These are phyloP conservation scores for Tetracladium marchalianum DNA, from an alignment of 495 filamentous ascomycete genomes.

Conservation along the genomic window DNA sequence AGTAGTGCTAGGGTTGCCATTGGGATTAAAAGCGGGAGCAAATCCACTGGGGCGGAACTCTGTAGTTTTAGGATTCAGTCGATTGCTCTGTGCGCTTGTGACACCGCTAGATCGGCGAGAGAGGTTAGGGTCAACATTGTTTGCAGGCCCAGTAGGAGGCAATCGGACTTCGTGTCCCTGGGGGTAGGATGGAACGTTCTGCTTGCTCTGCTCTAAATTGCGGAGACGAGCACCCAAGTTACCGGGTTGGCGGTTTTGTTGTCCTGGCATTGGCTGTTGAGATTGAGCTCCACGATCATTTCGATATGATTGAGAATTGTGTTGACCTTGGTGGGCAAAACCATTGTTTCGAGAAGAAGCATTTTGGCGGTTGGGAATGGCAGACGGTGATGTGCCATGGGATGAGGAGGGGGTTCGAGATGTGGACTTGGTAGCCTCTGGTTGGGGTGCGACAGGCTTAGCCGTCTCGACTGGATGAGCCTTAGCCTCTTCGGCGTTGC, in stretches of 20 bases:
- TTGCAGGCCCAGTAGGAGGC: conserved; percentile 45
- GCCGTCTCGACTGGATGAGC: conserved; percentile 11
- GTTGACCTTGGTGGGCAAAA: conserved; percentile 8
- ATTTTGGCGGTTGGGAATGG: conserved; percentile 15
- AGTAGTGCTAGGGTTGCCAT: conserved; percentile 44
- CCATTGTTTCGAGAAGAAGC: conserved; percentile 7
- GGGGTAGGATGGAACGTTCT: conserved; percentile 2
- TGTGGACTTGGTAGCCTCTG: conserved; percentile 14
- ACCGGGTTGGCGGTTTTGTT: conserved; percentile 19
- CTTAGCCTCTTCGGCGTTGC: conserved; percentile 51
- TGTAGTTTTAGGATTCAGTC: conserved; percentile 72
- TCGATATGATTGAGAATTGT: conserved; percentile 12
- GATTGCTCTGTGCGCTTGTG: conserved; percentile 39
- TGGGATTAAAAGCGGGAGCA: conserved; percentile 70
- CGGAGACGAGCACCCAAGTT: conserved; percentile 35
- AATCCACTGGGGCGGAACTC: conserved; percentile 80
- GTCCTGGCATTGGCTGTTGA: conserved; percentile 6
- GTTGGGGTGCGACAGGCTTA: conserved; percentile 18
- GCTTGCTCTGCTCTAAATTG: conserved; percentile 29
- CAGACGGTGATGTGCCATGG: conserved; percentile 13
- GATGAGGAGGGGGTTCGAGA: conserved; percentile 17
- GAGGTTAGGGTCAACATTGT: conserved; percentile 32
- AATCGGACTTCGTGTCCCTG: conserved; percentile 30
- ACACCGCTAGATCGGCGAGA: conserved; percentile 35
- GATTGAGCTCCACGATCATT: conserved; percentile 4